Evolutionary conservation across 306 rosid species (phyloP).

Genomic region (Castanospermum australe): DNA sequence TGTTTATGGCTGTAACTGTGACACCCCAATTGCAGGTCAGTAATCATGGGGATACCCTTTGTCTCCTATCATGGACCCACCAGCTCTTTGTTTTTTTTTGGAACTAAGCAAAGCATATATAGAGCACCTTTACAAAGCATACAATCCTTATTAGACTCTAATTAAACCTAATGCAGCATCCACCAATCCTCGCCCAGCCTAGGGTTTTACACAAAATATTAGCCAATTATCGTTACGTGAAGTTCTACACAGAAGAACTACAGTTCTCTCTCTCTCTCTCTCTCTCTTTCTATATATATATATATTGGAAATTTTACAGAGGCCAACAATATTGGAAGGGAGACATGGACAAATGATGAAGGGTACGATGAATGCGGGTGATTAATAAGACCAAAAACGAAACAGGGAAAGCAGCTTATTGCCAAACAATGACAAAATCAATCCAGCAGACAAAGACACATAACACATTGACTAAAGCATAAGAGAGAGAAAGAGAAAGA

Average conservation of each 20-base stretch:
- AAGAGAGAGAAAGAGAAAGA: not conserved
- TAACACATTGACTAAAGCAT: constrained; percentile 31
- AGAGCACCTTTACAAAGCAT: constrained; percentile 23
- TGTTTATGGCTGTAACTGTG: constrained; percentile 35
- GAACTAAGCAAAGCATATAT: constrained; percentile 14
- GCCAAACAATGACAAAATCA: constrained; percentile 22
- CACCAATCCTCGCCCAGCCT: not conserved
- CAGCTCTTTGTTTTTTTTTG: constrained; percentile 34
- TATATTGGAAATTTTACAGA: too few relatives aligned
- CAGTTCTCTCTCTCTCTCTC: too few relatives aligned
- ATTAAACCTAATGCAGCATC: not conserved
- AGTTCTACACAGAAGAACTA: not conserved
- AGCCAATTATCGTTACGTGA: not conserved
- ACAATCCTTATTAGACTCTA: not conserved
- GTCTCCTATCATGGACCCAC: constrained; percentile 62
- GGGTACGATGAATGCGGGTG: constrained; percentile 64
- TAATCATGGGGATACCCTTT: constrained; percentile 74
- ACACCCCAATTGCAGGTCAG: constrained; percentile 55
- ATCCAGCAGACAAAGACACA: constrained; percentile 23
- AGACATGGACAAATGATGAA: constrained; percentile 47
- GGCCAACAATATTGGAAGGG: not conserved
- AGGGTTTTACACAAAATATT: not conserved
- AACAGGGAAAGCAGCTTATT: not conserved
- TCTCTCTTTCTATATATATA: too few relatives aligned
- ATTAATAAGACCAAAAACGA: constrained; percentile 8